Percentiles rank a stretch among this genome's conserved stretches.
These are phyloP conservation scores for Phoma sp. DNA, from an alignment of 2,329 filamentous ascomycete genomes.

Conservation along the genomic window DNA sequence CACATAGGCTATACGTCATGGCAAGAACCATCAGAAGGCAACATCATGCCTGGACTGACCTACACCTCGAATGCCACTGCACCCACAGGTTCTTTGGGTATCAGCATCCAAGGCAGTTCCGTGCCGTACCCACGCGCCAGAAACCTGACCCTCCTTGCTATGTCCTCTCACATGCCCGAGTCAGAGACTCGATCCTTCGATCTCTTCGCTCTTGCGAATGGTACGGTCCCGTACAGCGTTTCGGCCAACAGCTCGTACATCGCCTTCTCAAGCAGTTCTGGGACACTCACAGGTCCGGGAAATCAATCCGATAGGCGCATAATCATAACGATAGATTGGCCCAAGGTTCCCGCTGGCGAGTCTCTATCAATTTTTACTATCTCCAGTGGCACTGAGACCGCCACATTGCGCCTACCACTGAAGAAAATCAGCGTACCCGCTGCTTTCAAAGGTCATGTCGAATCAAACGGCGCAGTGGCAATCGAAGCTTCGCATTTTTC, in stretches of 20 bases:
- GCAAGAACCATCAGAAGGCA: constrained; percentile 4
- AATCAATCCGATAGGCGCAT: constrained; percentile 14
- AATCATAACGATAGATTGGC: constrained; percentile 18
- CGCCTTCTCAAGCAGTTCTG: constrained; percentile 11
- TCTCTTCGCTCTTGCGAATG: constrained; percentile 14
- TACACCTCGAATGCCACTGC: constrained; percentile 50
- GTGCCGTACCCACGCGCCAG: constrained; percentile 66
- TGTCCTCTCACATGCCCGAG: constrained; percentile 14
- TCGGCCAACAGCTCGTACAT: constrained; percentile 15
- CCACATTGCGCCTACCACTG: constrained; percentile 12
- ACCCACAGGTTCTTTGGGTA: constrained; percentile 54
- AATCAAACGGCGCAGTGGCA: constrained; percentile 17
- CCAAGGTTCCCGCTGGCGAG: constrained; percentile 5
- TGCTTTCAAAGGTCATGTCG: constrained; percentile 17
- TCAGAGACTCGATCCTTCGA: constrained; percentile 17
- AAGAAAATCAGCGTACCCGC: constrained; percentile 16
- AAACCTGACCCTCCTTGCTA: constrained; percentile 17
- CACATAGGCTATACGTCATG: constrained; percentile 25
- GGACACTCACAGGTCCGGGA: constrained; percentile 12
- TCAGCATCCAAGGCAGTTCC: constrained; percentile 66
- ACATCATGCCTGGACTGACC: constrained; percentile 3
- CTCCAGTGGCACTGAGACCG: constrained; percentile 10
- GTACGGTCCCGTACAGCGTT: constrained; percentile 5
- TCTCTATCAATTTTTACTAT: constrained; percentile 12
- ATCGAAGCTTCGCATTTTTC: constrained; percentile 16